These are phyloP conservation scores for Knufia fluminis DNA, from an alignment of 2,329 filamentous ascomycete genomes.

Conservation along the genomic window DNA sequence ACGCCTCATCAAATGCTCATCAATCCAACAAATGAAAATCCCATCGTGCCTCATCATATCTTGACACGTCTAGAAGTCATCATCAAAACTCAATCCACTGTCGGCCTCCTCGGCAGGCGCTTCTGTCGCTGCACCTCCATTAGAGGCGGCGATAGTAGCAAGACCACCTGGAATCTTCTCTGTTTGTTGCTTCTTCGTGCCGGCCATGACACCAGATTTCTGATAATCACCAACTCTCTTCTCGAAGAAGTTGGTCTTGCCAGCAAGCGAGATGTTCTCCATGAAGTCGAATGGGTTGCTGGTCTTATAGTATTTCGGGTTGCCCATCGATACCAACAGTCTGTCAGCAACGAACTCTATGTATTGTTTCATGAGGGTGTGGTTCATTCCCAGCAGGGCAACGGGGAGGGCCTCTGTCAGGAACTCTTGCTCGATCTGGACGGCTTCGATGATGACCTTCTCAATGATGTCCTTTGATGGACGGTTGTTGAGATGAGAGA, in stretches of 20 bases:
- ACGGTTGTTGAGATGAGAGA: constrained; percentile 92
- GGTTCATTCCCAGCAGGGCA: constrained; percentile 93
- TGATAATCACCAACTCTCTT: constrained; percentile 99
- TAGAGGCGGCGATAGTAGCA: constrained; percentile 46
- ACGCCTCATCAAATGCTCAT: constrained; percentile 1
- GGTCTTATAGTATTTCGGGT: constrained; percentile 84
- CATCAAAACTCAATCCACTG: constrained; percentile 77
- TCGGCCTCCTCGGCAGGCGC: constrained; percentile 27
- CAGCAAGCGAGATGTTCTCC: constrained; percentile 98
- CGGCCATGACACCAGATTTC: constrained; percentile 97
- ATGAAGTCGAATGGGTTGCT: constrained; percentile 99
- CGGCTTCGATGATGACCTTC: constrained; percentile 88
- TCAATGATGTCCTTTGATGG: constrained; percentile 72
- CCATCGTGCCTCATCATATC: not conserved
- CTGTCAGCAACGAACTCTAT: constrained; percentile 99
- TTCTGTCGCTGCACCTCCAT: constrained; percentile 32
- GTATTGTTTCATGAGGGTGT: constrained; percentile 97
- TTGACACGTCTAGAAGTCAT: constrained; percentile 70
- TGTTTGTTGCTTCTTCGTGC: constrained; percentile 64
- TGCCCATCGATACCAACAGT: constrained; percentile 83
- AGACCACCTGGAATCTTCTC: constrained; percentile 36
- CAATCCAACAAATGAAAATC: not conserved
- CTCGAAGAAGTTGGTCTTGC: constrained; percentile 99
- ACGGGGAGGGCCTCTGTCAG: constrained; percentile 89
- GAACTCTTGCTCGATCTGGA: constrained; percentile 94